Conservation (phyloP, 805 yeast genomes). For the Starmerella geochares region DNA sequence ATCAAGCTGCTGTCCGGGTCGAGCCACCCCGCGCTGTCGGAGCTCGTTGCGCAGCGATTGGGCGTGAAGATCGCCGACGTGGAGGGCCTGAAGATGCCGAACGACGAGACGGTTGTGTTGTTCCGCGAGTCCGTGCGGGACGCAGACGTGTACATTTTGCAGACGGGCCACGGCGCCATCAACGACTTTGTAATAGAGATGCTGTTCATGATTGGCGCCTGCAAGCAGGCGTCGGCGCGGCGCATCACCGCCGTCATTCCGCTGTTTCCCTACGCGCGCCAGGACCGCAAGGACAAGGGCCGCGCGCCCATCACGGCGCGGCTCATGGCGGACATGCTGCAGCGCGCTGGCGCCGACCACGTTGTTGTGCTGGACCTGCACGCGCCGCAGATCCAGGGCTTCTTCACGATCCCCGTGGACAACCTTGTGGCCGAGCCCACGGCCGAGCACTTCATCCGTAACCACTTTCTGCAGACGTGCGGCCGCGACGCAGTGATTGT, state of each 20-base stretch:
- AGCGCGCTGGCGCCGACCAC: conserved; percentile 91
- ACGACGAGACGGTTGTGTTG: conserved; percentile 78
- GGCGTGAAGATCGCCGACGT: conserved; percentile 63
- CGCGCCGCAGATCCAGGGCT: conserved; percentile 96
- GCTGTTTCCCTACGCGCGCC: conserved; percentile 93
- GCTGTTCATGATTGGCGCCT: conserved; percentile 82
- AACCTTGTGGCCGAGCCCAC: conserved; percentile 92
- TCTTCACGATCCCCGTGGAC: conserved; percentile 90
- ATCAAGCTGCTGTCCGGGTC: conserved; percentile 57
- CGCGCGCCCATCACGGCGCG: conserved; percentile 96
- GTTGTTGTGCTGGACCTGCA: conserved; percentile 95
- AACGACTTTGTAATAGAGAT: conserved; percentile 84
- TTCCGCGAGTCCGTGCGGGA: conserved; percentile 84
- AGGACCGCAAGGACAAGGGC: conserved; percentile 90
- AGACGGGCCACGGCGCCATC: conserved; percentile 75
- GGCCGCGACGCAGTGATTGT: conserved; percentile 61
- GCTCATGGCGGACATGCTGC: conserved; percentile 78
- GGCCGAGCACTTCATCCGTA: conserved; percentile 69
- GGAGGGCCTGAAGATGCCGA: conserved; percentile 74
- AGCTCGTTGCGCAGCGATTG: conserved; percentile 53
- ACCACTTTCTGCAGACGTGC: conserved; percentile 37
- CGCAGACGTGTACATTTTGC: conserved; percentile 77
- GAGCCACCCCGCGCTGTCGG: conserved; percentile 79
- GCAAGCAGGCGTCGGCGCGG: conserved; percentile 91
- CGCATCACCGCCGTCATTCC: conserved; percentile 91